Evolutionary conservation across 805 yeast species (phyloP), one percentile per base, ranked within the genome.

Genomic region (Wickerhamiella sorbophila): DNA sequence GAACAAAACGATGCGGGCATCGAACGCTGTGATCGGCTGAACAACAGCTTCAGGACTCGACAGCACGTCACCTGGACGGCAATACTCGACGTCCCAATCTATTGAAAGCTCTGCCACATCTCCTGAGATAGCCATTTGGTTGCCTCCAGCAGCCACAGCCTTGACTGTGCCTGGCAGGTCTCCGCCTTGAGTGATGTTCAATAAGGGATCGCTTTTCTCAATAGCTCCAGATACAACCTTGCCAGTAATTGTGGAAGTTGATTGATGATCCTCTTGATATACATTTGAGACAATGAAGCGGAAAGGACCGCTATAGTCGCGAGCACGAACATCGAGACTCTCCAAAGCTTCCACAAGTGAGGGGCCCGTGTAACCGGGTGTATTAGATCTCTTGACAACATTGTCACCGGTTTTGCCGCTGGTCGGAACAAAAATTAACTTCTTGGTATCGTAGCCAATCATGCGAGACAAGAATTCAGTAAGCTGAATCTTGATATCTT

Each of bases 321-420:
- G 34, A 3, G 14, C 24, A 4, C 31, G 14, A 10, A 37, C 37
- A 32, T 53, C 41, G 33, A 52, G 50, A n/a, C 52, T 42, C 38
- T 58, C 58, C 14, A 62, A 54, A 2, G 62, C 59, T 18, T 60
- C 56, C 15, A 62, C 61, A 40, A 72, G 60, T 0, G 72, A 71
- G 8, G 56, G 52, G n/a, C 69, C 70, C 4, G 39, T 49, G 61
- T 71, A 66, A 81, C 26, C 35, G 18, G 63, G 27, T 9, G 47
- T 42, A 31, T 44, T 39, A 4, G 69, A 65, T 33, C 59, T 57
- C 21, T 67, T 70, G 14, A 72, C 72, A 10, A 82, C 77, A 52
- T 80, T 79, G 39, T 66, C 72, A 8, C 93, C 93, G 3, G 68
- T 57, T 37, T 75, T 65, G 0, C 88, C 93, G 8, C 83, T 74